phyloP scores from a whole-genome alignment of 129 eudicot species.

The Flaveria ramosissima region DNA sequence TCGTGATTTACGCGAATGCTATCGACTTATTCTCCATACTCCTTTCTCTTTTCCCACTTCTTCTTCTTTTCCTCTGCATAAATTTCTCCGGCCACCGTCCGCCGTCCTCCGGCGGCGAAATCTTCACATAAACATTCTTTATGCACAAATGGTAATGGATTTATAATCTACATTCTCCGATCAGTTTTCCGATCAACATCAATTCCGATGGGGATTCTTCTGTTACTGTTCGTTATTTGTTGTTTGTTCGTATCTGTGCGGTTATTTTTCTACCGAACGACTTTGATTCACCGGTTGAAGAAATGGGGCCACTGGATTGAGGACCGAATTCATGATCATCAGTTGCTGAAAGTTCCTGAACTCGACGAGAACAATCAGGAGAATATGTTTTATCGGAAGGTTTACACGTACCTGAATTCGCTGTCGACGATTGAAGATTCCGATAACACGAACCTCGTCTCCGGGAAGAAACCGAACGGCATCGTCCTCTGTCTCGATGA shows the following conservation, averaged over 20 bases:
- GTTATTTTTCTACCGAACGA: conserved; percentile 54
- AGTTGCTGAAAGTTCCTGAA: conserved; percentile 61
- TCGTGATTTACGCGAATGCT: conserved; percentile 38
- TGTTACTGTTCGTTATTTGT: conserved; percentile 18
- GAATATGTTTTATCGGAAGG: conserved; percentile 58
- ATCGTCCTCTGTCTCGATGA: conserved; percentile 54
- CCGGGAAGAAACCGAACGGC: conserved; percentile 54
- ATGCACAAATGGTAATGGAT: background rate
- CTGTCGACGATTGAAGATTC: conserved; percentile 74
- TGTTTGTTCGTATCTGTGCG: conserved; percentile 38
- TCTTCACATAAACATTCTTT: background rate
- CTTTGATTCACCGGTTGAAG: conserved; percentile 41
- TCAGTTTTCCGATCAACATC: background rate
- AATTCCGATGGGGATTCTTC: conserved; percentile 28
- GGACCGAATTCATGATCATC: conserved; percentile 60
- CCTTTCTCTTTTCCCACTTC: background rate
- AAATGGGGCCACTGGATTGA: conserved; percentile 57
- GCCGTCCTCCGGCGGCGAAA: background rate
- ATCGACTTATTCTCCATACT: conserved; percentile 30
- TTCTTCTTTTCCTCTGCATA: background rate
- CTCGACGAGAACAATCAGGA: conserved; percentile 56
- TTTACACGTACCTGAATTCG: conserved; percentile 61
- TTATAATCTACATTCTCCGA: background rate
- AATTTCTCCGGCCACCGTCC: conserved; percentile 19
- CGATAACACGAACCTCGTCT: conserved; percentile 59